Base-by-base conservation (phyloP, 305 asterid species). In the Fraxinus sp. region DNA sequence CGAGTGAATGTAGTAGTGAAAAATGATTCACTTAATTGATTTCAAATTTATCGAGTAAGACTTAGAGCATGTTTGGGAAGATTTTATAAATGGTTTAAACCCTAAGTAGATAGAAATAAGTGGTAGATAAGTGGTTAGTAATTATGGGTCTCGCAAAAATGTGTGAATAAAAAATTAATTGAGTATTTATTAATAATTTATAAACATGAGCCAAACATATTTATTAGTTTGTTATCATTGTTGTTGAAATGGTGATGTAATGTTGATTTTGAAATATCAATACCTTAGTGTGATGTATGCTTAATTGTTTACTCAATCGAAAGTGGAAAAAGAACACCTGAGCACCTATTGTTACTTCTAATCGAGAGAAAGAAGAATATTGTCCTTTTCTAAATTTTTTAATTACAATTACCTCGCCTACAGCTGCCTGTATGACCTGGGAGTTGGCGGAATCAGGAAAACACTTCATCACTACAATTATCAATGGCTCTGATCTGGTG, bases 341-440 rank as follows among this genome's bases (percentile, higher is more conserved):
- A 49, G 20, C 22, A 16, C 62, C n/a, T 49, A 71, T 32, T 30
- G 20, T 30, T 32, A 30, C 20, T 24, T 62, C 72, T 66, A 22
- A 24, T 66, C 0, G 30, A 71, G 41, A 30, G 39, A 70, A 0
- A 16, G 37, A 70, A 14, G 14, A 14, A 30, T 13, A 71, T 71
- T 14, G 20, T 32, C 16, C 43, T 30, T 78, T 59, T 70, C 76
- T 55, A n/a, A n/a, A 20, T 55, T 55, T 55, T 6, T 24, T 78
- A 68, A 81, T 76, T 79, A 7, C 32, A 26, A 62, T 71, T 72
- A 64, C 79, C 75, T 75, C 75, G 11, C 64, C 70, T 84, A 71
- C 88, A 95, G 97, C 96, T 87, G 97, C 98, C 80, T 93, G 98
- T 86, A 93, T 95, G 97, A 95, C 97, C 36, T 90, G 93, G 95